Evolutionary conservation across 2,329 filamentous ascomycete species (phyloP).

Genomic region (Cytospora leucostoma): DNA sequence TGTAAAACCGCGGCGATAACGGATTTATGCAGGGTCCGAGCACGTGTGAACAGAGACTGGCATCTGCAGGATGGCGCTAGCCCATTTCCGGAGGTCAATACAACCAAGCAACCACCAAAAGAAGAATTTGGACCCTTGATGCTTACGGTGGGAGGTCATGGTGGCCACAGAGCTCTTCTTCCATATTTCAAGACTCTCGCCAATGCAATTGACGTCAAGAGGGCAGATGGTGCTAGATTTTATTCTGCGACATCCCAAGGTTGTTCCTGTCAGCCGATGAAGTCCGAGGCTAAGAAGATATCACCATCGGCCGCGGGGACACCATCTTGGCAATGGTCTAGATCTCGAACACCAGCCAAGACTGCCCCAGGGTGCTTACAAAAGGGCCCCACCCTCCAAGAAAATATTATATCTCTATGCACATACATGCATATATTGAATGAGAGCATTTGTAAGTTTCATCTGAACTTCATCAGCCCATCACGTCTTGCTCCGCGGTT

Average conservation of each 20-base stretch:
- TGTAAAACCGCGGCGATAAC: background rate
- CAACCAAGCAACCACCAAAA: conserved; percentile 15
- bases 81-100: background rate
- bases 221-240: too few relatives aligned
- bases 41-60: background rate
- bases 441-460: background rate
- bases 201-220: background rate
- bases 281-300: background rate
- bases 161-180: background rate
- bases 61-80: conserved; percentile 9
- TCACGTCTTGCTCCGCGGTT: background rate
- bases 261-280: too few relatives aligned
- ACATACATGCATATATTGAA: background rate
- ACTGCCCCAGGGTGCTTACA: conserved; percentile 2
- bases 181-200: background rate
- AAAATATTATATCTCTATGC: too few relatives aligned
- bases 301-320: background rate
- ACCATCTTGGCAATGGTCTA: background rate
- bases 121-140: background rate
- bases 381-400: too few relatives aligned
- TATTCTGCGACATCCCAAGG: too few relatives aligned
- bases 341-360: background rate
- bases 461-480: background rate
- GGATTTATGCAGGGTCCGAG: background rate
- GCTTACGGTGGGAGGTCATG: background rate